phyloP scores from a whole-genome alignment of 257 asterid genomes.

The Prunella vulgaris region DNA sequence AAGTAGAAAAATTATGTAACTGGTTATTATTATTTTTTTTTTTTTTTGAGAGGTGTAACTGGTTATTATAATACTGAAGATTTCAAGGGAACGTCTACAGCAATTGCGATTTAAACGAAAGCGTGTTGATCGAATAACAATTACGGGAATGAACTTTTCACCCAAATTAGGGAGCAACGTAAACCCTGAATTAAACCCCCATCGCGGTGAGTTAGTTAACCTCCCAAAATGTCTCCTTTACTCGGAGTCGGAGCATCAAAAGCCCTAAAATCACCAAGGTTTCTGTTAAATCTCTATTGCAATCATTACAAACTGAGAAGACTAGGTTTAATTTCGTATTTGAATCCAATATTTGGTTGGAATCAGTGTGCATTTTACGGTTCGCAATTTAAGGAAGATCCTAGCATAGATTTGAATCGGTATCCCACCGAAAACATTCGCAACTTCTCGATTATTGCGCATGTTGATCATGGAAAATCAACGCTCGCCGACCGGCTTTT shows the following conservation, averaged over 20 bases:
- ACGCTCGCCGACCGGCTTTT: slow-evolving; percentile 94
- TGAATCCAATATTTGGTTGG: slow-evolving; percentile 35
- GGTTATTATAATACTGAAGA: too few relatives aligned
- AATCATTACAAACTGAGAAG: not conserved
- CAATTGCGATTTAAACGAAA: not conserved
- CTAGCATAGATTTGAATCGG: slow-evolving; percentile 62
- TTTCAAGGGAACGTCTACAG: not conserved
- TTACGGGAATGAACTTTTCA: not conserved
- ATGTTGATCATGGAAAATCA: slow-evolving; percentile 98
- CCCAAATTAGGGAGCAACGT: not conserved
- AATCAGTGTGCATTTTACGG: slow-evolving; percentile 56
- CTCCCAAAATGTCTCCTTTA: not conserved
- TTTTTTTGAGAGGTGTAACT: too few relatives aligned
- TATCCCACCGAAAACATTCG: slow-evolving; percentile 76
- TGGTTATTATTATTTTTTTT: too few relatives aligned
- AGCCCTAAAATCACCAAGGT: not conserved
- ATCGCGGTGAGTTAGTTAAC: not conserved
- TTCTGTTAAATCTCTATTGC: not conserved
- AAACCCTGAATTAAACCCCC: not conserved
- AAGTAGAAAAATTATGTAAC: too few relatives aligned
- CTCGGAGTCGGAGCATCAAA: not conserved
- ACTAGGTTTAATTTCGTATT: slow-evolving; percentile 18
- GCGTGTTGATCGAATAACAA: not conserved
- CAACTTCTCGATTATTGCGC: slow-evolving; percentile 96
- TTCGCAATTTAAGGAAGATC: slow-evolving; percentile 63